Evolutionary conservation across 2,329 filamentous ascomycete species (phyloP), one percentile per base, ranked within the genome.

Genomic region (Neopestalotiopsis sp.): DNA sequence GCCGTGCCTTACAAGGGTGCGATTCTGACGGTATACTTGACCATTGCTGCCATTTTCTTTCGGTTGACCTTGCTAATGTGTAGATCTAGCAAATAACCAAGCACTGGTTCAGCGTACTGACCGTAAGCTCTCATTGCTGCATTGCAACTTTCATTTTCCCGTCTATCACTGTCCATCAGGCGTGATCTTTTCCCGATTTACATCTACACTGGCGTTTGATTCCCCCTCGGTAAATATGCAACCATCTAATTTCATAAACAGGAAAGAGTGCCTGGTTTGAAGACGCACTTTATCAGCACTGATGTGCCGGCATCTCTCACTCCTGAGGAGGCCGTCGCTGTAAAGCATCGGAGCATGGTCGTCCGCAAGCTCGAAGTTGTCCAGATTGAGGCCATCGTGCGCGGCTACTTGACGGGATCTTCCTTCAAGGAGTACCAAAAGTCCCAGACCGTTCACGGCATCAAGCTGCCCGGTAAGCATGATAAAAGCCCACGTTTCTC

Each of bases 361-460:
- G 92, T 95, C 67, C 89, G 90, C 71, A 89, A 89, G 72, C 86
- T 94, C 69, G 88, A 90, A 74, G 89, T 96, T 71, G 89, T 97
- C 69, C 92, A 93, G 30, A 86, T 97, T 71, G 93, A 95, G 81
- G 92, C 90, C 58, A 95, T 95, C 72, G 65, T 53, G 28, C 65
- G 68, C 69, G 94, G 94, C 73, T 97, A 97, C 83, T 90, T 97
- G 78, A 94, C 94, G 5, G 94, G 94, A 58, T 92, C 90, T 61
- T 94, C 93, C 0, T 97, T 93, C 92, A 86, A 86, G 53, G 94
- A 97, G 83, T 87, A 96, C 83, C 83, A 89, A 77, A 86, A 87
- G 72, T 85, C 82, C 24, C 92, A 93, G 66, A 97, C 94, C 1
- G 92, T 97, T 17, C 93, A 97, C 81, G 93, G 94, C 28, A 91